phyloP scores from a whole-genome alignment of 2,329 filamentous ascomycete genomes.

The Davidsoniella neocaledoniae region DNA sequence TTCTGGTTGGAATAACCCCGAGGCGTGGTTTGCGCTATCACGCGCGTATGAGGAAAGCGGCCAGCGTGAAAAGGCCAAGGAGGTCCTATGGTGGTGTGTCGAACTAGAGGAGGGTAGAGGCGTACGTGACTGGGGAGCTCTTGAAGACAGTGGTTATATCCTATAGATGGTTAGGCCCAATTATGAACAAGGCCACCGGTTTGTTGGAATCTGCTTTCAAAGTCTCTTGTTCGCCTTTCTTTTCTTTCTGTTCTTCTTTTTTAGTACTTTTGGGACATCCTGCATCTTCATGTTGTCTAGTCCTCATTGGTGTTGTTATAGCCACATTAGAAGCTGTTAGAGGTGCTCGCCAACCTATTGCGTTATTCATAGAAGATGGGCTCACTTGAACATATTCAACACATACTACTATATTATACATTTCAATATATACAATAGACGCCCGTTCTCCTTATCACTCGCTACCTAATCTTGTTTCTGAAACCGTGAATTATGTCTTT shows the following conservation, averaged over 20 bases:
- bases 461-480: not conserved
- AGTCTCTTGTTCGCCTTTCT: not conserved
- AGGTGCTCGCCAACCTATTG: not conserved
- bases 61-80: constrained; percentile 73
- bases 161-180: constrained; percentile 2
- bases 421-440: not conserved
- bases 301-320: not conserved
- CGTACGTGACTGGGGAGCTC: constrained; percentile 60
- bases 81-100: constrained; percentile 94
- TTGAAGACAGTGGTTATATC: constrained; percentile 51
- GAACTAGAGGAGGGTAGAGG: constrained; percentile 77
- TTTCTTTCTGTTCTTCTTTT: not conserved
- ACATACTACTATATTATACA: constrained; percentile 5
- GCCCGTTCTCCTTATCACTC: not conserved
- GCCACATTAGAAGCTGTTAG: not conserved
- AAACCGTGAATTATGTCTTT: not conserved
- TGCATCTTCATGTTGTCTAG: not conserved
- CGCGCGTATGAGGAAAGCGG: constrained; percentile 76
- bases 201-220: not conserved
- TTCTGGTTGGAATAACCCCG: constrained; percentile 74
- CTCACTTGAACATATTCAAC: not conserved
- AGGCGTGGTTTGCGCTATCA: constrained; percentile 83
- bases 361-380: no score
- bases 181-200: no score
- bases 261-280: no score